These are phyloP conservation scores for Phalaenopsis hybrid DNA, from an alignment of 116 monocot species.

Conservation along the genomic window DNA sequence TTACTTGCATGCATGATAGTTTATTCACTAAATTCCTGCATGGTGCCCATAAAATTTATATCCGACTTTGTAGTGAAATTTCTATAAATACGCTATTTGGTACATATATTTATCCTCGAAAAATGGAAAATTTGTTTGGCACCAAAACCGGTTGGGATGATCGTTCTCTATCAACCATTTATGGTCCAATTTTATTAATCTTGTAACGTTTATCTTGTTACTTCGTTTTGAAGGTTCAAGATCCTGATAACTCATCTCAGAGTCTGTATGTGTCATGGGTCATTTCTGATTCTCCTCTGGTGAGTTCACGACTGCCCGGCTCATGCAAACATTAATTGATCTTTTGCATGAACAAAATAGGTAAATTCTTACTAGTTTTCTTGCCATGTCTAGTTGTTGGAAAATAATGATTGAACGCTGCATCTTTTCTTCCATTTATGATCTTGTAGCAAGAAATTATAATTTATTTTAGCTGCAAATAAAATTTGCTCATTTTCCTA, in stretches of 20 bases:
- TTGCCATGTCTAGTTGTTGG: neutral
- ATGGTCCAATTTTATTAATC: neutral
- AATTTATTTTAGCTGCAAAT: neutral
- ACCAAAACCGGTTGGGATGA: neutral
- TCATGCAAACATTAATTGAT: neutral
- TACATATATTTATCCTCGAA: too few relatives aligned
- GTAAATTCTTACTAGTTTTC: neutral
- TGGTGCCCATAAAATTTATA: too few relatives aligned
- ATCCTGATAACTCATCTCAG: conserved; percentile 66
- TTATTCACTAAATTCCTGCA: neutral
- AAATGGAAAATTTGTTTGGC: too few relatives aligned
- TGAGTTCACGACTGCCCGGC: conserved; percentile 14
- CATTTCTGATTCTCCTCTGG: conserved; percentile 30
- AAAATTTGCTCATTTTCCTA: neutral
- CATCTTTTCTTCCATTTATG: neutral
- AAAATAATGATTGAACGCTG: neutral
- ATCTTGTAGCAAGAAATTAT: neutral
- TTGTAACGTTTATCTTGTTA: neutral
- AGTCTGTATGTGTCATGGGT: conserved; percentile 68
- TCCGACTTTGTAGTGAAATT: too few relatives aligned
- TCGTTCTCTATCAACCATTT: neutral
- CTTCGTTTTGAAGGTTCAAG: conserved; percentile 44
- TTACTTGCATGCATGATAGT: neutral
- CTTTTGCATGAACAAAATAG: neutral
- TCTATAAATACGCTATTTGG: too few relatives aligned